These are phyloP conservation scores for Hibiscus trionum DNA, from an alignment of 345 rosid species.

Conservation along the genomic window DNA sequence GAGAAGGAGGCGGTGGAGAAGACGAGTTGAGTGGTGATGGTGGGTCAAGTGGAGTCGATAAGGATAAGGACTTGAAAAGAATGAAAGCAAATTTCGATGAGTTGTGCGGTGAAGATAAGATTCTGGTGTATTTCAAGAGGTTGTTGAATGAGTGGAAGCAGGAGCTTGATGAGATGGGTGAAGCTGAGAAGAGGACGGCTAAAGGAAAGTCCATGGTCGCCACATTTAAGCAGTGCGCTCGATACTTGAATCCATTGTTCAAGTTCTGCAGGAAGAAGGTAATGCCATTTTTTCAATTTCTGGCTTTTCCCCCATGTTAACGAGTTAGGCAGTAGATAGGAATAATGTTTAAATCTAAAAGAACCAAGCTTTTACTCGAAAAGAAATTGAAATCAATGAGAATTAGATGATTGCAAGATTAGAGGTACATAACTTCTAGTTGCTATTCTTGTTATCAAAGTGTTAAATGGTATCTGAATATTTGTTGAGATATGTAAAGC, in stretches of 20 bases:
- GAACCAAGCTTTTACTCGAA: background rate
- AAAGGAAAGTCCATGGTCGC: background rate
- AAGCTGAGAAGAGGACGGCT: background rate
- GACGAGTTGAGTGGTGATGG: slow-evolving; percentile 24
- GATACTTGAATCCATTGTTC: background rate
- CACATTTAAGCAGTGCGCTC: background rate
- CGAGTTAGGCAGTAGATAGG: background rate
- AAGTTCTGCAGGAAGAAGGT: background rate
- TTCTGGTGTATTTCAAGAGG: background rate
- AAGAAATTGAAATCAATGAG: background rate
- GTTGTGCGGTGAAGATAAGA: background rate
- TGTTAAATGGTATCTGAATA: background rate
- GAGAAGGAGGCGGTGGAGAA: background rate
- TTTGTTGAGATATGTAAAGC: background rate
- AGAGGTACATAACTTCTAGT: background rate
- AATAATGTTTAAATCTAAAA: background rate
- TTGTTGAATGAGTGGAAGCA: background rate
- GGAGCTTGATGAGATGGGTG: background rate
- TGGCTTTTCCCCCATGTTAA: background rate
- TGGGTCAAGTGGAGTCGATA: background rate
- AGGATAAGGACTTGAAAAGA: background rate
- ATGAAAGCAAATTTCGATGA: background rate
- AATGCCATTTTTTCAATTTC: background rate
- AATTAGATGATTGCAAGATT: background rate
- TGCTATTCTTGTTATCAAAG: background rate